These are phyloP conservation scores for Cordyceps tenuipes DNA, from an alignment of 2,329 filamentous ascomycete genomes.

Conservation along the genomic window DNA sequence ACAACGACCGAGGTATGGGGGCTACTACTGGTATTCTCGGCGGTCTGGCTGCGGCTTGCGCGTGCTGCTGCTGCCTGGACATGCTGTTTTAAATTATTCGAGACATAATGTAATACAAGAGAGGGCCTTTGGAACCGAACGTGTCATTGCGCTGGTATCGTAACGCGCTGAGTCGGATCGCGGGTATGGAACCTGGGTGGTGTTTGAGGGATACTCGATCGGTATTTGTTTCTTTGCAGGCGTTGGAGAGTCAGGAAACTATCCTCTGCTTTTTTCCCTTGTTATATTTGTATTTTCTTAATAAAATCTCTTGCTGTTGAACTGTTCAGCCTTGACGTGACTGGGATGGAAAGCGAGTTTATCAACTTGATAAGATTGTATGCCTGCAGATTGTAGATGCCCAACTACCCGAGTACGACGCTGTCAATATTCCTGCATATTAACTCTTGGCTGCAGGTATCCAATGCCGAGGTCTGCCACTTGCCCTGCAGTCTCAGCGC, in stretches of 20 bases:
- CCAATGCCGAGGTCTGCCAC: too few relatives aligned
- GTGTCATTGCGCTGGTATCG: neutral
- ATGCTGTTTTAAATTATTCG: constrained; percentile 39
- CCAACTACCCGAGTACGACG: too few relatives aligned
- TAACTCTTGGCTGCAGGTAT: too few relatives aligned
- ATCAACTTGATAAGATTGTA: too few relatives aligned
- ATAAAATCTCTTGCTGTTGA: neutral
- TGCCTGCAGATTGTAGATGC: too few relatives aligned
- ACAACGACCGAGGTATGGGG: constrained; percentile 21
- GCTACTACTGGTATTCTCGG: constrained; percentile 30
- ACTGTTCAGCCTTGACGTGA: neutral
- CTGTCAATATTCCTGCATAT: too few relatives aligned
- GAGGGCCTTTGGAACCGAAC: neutral
- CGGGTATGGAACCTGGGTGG: neutral
- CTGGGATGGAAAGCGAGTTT: neutral
- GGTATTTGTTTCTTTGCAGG: neutral
- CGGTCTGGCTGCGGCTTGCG: constrained; percentile 41
- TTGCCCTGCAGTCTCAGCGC: neutral
- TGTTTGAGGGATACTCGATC: neutral
- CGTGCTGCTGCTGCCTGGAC: constrained; percentile 53
- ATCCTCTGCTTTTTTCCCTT: neutral
- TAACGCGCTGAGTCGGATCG: neutral
- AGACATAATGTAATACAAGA: neutral
- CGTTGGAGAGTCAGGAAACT: neutral
- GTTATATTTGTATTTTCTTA: neutral